Conservation (phyloP, 306 rosid genomes). For the Medicago arabica region DNA sequence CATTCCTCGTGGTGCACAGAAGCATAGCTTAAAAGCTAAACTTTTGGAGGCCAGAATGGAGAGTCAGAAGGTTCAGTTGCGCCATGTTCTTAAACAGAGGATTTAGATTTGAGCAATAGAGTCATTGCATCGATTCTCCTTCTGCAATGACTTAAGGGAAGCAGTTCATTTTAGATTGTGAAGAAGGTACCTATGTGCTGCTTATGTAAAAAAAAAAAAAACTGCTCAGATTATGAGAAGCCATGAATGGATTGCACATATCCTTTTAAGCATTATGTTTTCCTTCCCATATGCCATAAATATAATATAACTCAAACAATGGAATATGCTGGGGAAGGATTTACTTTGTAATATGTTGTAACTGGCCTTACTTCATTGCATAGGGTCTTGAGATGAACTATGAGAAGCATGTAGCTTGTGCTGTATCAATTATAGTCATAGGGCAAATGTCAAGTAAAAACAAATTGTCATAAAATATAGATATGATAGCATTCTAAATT, state of each 20-base stretch:
- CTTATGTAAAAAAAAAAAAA: conserved; percentile 34
- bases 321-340: conserved; percentile 41
- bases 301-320: conserved; percentile 29
- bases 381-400: conserved; percentile 36
- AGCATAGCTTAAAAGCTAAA: conserved; percentile 85
- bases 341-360: conserved; percentile 33
- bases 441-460: conserved; percentile 35
- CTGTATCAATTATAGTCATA: conserved; percentile 36
- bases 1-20: conserved; percentile 70
- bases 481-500: conserved; percentile 31
- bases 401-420: conserved; percentile 48
- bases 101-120: conserved; percentile 48
- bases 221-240: conserved; percentile 46
- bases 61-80: conserved; percentile 83
- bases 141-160: conserved; percentile 32
- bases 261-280: conserved; percentile 39
- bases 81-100: conserved; percentile 94
- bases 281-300: conserved; percentile 22
- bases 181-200: conserved; percentile 31
- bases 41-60: conserved; percentile 94
- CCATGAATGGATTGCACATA: conserved; percentile 47
- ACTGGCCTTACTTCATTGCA: conserved; percentile 27
- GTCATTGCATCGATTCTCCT: conserved; percentile 38
- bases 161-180: conserved; percentile 41
- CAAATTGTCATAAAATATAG: conserved; percentile 38